phyloP scores from a whole-genome alignment of 2,329 filamentous ascomycete genomes.

The Exophiala alcalophila region DNA sequence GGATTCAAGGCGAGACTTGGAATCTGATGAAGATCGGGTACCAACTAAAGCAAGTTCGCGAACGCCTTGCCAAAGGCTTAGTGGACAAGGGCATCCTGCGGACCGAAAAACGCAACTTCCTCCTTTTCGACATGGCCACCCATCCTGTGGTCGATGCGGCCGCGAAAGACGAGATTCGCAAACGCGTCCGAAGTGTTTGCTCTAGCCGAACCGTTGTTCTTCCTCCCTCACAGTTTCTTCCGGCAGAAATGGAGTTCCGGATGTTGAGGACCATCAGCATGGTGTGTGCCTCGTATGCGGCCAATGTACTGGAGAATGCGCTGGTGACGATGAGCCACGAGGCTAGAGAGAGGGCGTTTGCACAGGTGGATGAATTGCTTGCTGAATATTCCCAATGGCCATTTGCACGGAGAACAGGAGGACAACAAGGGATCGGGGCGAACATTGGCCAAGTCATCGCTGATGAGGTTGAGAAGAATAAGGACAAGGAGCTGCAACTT shows the following conservation, averaged over 20 bases:
- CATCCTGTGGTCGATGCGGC: conserved; percentile 94
- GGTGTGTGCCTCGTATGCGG: conserved; percentile 97
- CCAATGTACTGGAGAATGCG: conserved; percentile 98
- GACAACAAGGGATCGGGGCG: conserved; percentile 80
- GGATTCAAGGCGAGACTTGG: conserved; percentile 88
- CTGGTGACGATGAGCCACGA: conserved; percentile 90
- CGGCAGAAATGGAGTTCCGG: conserved; percentile 90
- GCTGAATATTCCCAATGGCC: conserved; percentile 98
- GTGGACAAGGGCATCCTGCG: conserved; percentile 98
- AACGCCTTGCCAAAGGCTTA: conserved; percentile 92
- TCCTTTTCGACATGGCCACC: conserved; percentile 99
- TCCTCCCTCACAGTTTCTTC: conserved; percentile 79
- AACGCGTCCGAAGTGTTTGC: conserved; percentile 85
- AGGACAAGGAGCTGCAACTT: conserved; percentile 92
- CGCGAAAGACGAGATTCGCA: conserved; percentile 95
- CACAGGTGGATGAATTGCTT: conserved; percentile 92
- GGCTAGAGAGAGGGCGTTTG: conserved; percentile 88
- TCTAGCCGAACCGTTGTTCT: conserved; percentile 93
- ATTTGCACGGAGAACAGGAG: conserved; percentile 75
- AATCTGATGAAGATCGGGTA: conserved; percentile 99
- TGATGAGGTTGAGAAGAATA: conserved; percentile 81
- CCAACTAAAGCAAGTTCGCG: conserved; percentile 97
- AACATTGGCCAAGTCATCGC: conserved; percentile 84
- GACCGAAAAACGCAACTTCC: conserved; percentile 98
- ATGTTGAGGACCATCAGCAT: conserved; percentile 89